Conservation (phyloP, 2,329 filamentous ascomycete species). For the Pseudofabraea citricarpa region DNA sequence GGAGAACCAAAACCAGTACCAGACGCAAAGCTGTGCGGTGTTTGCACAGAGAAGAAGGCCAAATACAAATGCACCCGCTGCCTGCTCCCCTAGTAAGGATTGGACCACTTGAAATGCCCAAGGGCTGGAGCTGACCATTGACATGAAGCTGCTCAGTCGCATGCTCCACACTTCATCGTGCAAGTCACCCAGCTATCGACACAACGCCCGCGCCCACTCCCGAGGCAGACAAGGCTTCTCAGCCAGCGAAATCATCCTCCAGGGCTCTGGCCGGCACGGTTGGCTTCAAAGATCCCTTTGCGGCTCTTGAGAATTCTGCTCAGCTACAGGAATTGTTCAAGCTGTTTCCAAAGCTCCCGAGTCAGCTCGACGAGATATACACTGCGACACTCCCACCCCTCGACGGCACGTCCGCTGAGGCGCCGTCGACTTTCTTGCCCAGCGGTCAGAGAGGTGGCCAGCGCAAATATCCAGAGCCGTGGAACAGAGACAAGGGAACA, state of each 20-base stretch:
- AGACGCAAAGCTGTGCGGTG: constrained; percentile 41
- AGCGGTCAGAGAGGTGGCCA: background rate
- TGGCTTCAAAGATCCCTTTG: constrained; percentile 39
- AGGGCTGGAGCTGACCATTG: background rate
- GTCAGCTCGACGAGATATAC: constrained; percentile 44
- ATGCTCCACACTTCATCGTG: constrained; percentile 49
- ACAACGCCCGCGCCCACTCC: constrained; percentile 9
- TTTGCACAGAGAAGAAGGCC: constrained; percentile 45
- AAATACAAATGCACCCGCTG: constrained; percentile 64
- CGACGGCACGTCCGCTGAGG: constrained; percentile 1
- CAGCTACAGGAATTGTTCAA: constrained; percentile 46
- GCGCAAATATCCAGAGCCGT: constrained; percentile 24
- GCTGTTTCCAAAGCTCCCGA: constrained; percentile 45
- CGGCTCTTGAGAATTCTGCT: constrained; percentile 44
- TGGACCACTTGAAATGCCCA: background rate
- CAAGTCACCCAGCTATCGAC: constrained; percentile 19
- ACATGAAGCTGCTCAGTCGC: constrained; percentile 50
- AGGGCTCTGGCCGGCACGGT: constrained; percentile 20
- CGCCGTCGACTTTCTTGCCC: background rate
- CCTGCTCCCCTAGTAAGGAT: constrained; percentile 50
- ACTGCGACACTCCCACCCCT: constrained; percentile 43
- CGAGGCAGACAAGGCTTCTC: constrained; percentile 8
- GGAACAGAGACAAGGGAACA: constrained; percentile 55
- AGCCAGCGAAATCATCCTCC: background rate
- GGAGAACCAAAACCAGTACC: background rate